A percentile compares a stretch with the other conserved stretches of the same genome.
Conservation (phyloP, 78 protist genomes). For the Chrysochromulina parva region DNA sequence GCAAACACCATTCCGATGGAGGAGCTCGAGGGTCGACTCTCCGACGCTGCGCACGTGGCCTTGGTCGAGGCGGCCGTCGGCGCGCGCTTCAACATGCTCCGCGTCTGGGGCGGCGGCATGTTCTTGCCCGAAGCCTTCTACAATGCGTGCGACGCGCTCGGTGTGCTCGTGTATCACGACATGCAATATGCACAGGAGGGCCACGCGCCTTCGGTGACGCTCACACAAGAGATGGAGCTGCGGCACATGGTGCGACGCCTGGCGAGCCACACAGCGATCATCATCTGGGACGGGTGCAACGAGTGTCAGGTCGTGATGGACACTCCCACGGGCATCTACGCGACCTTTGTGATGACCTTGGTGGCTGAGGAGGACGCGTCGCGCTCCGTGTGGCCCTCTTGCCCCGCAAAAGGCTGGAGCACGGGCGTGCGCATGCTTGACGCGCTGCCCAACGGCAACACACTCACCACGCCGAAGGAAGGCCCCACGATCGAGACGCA, state of each 20-base stretch:
- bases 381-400: slow-evolving; percentile 56
- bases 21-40: slow-evolving; percentile 46
- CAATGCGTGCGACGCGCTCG: slow-evolving; percentile 37
- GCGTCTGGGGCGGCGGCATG: slow-evolving; percentile 67
- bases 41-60: neutral
- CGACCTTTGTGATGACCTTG: slow-evolving; percentile 35
- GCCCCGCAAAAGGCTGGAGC: slow-evolving; percentile 54
- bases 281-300: slow-evolving; percentile 54
- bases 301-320: slow-evolving; percentile 55
- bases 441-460: slow-evolving; percentile 6
- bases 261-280: slow-evolving; percentile 40
- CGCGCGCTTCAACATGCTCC: slow-evolving; percentile 46
- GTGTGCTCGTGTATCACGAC: slow-evolving; percentile 54
- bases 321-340: slow-evolving; percentile 21
- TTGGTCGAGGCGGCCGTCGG: slow-evolving; percentile 32
- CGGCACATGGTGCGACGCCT: slow-evolving; percentile 14
- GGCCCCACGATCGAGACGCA: slow-evolving; percentile 39
- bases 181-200: slow-evolving; percentile 49
- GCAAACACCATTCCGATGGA: slow-evolving; percentile 48
- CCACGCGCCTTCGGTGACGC: slow-evolving; percentile 41
- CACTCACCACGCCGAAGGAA: neutral
- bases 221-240: neutral
- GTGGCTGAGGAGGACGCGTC: slow-evolving; percentile 49
- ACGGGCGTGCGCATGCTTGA: slow-evolving; percentile 47
- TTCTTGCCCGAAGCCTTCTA: slow-evolving; percentile 37